These are phyloP conservation scores for Pythium utonaiense DNA, from an alignment of 352 stramenopile species.

Conservation along the genomic window DNA sequence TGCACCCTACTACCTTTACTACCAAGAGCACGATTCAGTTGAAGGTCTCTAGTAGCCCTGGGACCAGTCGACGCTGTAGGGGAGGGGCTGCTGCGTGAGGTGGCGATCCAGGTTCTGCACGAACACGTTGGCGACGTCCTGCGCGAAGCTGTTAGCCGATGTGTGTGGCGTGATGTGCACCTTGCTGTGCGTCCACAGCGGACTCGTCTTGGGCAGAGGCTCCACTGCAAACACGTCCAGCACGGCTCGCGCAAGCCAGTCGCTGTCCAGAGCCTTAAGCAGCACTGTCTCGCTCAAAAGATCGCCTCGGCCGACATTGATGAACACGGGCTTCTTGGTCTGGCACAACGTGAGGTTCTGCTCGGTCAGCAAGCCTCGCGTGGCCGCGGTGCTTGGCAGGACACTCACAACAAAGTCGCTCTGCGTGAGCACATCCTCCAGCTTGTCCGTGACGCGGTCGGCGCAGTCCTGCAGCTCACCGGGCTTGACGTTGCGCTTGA, in stretches of 20 bases:
- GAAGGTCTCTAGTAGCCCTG: constrained; percentile 53
- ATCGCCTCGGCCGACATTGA: constrained; percentile 87
- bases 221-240: constrained; percentile 67
- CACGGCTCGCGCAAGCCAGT: constrained; percentile 55
- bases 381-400: constrained; percentile 72
- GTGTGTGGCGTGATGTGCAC: constrained; percentile 84
- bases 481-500: constrained; percentile 51
- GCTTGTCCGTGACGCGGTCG: constrained; percentile 40
- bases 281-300: constrained; percentile 62
- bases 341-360: constrained; percentile 39
- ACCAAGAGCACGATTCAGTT: background rate
- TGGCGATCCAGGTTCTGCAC: constrained; percentile 52
- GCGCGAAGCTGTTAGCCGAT: constrained; percentile 63
- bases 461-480: constrained; percentile 24
- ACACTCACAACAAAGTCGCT: constrained; percentile 83
- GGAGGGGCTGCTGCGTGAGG: constrained; percentile 32
- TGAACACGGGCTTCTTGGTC: constrained; percentile 60
- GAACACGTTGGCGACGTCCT: constrained; percentile 79
- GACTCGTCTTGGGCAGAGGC: constrained; percentile 43
- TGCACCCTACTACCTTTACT: background rate
- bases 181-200: constrained; percentile 54
- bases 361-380: constrained; percentile 55
- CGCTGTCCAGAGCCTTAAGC: constrained; percentile 54
- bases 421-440: constrained; percentile 42
- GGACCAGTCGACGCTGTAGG: constrained; percentile 48